Evolutionary conservation across 2,329 filamentous ascomycete genomes (phyloP).

Genomic region (Helminthosporium solani): DNA sequence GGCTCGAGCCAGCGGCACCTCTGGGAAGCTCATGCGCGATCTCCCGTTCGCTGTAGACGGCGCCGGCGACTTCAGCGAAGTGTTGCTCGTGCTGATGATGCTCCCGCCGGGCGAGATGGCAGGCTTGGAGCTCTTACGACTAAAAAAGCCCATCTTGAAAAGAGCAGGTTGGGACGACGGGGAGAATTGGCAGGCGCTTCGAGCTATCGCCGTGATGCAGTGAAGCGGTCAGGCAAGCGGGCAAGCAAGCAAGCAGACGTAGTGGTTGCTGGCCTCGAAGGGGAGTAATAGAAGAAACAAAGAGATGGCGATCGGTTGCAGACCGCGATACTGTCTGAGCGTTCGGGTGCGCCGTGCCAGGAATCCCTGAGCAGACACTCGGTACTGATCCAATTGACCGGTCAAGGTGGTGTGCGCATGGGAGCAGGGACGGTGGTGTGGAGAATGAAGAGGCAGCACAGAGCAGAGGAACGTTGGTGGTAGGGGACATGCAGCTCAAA

Average conservation of each 20-base stretch:
- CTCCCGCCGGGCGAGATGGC: constrained; percentile 35
- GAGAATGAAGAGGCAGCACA: no score
- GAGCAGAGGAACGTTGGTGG: no score
- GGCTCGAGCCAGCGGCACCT: constrained; percentile 77
- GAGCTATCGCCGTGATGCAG: constrained; percentile 6
- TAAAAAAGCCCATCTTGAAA: constrained; percentile 54
- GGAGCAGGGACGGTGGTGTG: no score
- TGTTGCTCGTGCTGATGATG: constrained; percentile 48
- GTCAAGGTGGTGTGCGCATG: not conserved
- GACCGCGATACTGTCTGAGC: not conserved
- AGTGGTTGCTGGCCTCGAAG: not conserved
- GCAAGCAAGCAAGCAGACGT: constrained; percentile 3
- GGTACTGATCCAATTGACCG: not conserved
- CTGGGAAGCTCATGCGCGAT: constrained; percentile 57
- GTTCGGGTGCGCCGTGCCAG: not conserved
- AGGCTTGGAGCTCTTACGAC: constrained; percentile 50
- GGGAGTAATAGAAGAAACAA: constrained; percentile 3
- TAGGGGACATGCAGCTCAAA: no score
- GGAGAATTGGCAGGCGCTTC: constrained; percentile 6
- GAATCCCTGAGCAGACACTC: not conserved
- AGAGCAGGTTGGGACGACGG: constrained; percentile 7
- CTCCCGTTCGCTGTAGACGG: constrained; percentile 43
- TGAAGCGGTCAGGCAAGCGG: not conserved
- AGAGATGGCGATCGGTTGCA: constrained; percentile 3
- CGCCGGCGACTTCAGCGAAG: constrained; percentile 53